Conservation (phyloP, 768 basidiomycete species). For the Phlebiopsis flavidoalba region DNA sequence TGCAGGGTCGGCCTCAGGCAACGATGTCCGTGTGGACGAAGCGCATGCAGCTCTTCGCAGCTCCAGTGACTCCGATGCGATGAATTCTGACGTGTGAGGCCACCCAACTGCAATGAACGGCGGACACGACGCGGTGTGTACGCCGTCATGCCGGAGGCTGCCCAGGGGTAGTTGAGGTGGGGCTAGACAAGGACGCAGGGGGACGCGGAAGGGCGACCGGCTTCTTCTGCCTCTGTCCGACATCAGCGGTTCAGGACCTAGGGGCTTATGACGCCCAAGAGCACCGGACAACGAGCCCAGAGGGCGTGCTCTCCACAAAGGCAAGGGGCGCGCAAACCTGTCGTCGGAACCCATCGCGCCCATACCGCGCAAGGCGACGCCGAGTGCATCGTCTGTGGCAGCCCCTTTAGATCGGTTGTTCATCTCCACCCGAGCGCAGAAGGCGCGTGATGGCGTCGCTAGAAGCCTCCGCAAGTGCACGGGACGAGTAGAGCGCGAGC, state of each 20-base stretch:
- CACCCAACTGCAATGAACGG: slow-evolving; percentile 69
- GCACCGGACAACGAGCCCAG: slow-evolving; percentile 18
- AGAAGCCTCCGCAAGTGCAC: slow-evolving; percentile 17
- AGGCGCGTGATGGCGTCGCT: slow-evolving; percentile 31
- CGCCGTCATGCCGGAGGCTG: slow-evolving; percentile 56
- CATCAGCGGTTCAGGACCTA: slow-evolving; percentile 13
- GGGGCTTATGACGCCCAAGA: slow-evolving; percentile 25
- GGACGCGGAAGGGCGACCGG: slow-evolving; percentile 42
- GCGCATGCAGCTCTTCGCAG: slow-evolving; percentile 28
- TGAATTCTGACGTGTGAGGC: slow-evolving; percentile 25
- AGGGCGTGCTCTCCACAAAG: slow-evolving; percentile 6
- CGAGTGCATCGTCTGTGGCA: slow-evolving; percentile 4
- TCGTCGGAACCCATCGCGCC: not conserved
- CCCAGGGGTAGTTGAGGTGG: slow-evolving; percentile 56
- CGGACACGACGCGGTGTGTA: slow-evolving; percentile 81
- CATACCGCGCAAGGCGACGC: slow-evolving; percentile 6
- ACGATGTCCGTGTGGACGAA: slow-evolving; percentile 44
- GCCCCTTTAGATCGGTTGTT: slow-evolving; percentile 47
- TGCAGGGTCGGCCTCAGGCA: slow-evolving; percentile 23
- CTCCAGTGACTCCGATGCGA: slow-evolving; percentile 18
- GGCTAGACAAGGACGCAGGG: slow-evolving; percentile 35
- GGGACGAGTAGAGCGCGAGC: slow-evolving; percentile 11
- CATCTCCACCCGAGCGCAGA: slow-evolving; percentile 57
- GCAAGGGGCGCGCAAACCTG: slow-evolving; percentile 4
- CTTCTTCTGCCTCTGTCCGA: slow-evolving; percentile 33